phyloP scores from a whole-genome alignment of 2,329 filamentous ascomycete genomes.

The Fusarium dimerum region DNA sequence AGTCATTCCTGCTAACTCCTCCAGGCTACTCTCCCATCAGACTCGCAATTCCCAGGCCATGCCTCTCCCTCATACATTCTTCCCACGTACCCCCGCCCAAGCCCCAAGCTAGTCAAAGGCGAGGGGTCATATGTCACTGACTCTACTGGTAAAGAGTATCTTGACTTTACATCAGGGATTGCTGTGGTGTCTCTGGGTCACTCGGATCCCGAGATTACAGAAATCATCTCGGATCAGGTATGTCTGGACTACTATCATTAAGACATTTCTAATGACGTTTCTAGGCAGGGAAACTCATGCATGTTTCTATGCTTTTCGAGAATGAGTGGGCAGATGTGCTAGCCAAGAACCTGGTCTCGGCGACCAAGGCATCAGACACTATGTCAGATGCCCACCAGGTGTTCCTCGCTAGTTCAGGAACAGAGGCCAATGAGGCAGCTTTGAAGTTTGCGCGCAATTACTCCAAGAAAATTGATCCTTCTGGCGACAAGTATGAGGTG shows the following conservation, averaged over 20 bases:
- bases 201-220: conserved; percentile 1
- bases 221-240: conserved; percentile 2
- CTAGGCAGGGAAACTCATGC: conserved; percentile 5
- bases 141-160: background rate
- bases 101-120: background rate
- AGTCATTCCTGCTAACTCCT: background rate
- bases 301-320: conserved; percentile 3
- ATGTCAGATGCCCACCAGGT: conserved; percentile 6
- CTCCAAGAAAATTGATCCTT: background rate
- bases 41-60: background rate
- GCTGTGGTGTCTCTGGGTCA: conserved; percentile 2
- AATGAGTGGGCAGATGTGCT: conserved; percentile 5
- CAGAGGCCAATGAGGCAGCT: conserved; percentile 5
- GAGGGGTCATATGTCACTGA: conserved; percentile 3
- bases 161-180: conserved; percentile 5
- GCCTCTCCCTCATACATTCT: background rate
- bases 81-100: conserved; percentile 6
- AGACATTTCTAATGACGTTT: background rate
- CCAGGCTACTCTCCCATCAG: background rate
- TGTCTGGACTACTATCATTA: background rate
- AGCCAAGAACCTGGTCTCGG: conserved; percentile 1
- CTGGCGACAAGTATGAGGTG: conserved; percentile 2
- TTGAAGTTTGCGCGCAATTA: conserved; percentile 6
- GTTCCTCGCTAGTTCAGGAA: conserved; percentile 2
- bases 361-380: conserved; percentile 1